Evolutionary conservation across 495 filamentous ascomycete species (phyloP).

Genomic region (Articulospora tetracladia): DNA sequence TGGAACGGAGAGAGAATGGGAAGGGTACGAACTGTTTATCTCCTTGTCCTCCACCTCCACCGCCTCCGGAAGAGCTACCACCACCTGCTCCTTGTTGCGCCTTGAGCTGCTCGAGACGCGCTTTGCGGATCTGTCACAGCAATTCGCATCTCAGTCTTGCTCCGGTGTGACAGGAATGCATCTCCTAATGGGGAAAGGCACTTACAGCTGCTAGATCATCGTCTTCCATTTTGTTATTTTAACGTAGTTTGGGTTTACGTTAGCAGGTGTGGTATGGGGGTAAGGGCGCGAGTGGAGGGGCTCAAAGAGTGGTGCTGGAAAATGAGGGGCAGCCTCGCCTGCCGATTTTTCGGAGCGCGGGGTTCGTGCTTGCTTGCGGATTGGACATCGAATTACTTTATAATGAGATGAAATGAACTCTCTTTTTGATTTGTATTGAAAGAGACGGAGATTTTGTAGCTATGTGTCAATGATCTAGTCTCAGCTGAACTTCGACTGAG

Average conservation of each 20-base stretch:
- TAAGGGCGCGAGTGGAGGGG: not conserved
- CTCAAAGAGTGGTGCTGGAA: not conserved
- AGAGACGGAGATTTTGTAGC: too few relatives aligned
- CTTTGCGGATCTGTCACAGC: constrained; percentile 80
- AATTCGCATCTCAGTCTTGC: not conserved
- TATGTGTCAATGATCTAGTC: too few relatives aligned
- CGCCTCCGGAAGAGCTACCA: constrained; percentile 32
- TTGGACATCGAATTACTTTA: too few relatives aligned
- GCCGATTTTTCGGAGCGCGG: not conserved
- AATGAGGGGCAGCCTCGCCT: constrained; percentile 13
- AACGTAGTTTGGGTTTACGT: not conserved
- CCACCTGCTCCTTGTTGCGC: constrained; percentile 51
- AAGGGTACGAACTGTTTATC: constrained; percentile 54
- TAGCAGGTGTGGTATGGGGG: not conserved
- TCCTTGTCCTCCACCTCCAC: constrained; percentile 33
- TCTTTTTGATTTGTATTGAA: too few relatives aligned
- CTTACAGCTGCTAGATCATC: constrained; percentile 76
- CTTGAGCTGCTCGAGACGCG: constrained; percentile 87
- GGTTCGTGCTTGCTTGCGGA: too few relatives aligned
- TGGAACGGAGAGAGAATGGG: not conserved
- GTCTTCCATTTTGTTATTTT: constrained; percentile 67
- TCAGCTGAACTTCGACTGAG: too few relatives aligned
- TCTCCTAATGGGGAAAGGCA: not conserved
- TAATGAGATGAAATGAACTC: too few relatives aligned
- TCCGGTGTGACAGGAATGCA: too few relatives aligned